phyloP scores from a whole-genome alignment of 257 asterid genomes.

The Fraxinus anomala region DNA sequence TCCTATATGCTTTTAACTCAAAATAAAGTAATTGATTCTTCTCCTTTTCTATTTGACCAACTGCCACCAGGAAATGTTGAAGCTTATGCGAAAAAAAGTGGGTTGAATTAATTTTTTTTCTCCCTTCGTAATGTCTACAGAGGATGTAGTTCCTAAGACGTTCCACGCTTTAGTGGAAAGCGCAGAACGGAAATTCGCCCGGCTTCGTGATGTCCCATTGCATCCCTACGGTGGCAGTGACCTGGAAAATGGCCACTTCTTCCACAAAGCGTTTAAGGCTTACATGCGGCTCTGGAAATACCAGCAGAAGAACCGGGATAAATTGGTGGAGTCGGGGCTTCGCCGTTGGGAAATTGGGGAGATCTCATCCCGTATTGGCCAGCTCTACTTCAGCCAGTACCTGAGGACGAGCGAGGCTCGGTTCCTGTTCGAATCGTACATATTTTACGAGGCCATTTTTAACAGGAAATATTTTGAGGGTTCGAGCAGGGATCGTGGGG shows the following conservation, averaged over 20 bases:
- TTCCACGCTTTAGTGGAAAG: constrained; percentile 69
- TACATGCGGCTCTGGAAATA: constrained; percentile 86
- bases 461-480: constrained; percentile 79
- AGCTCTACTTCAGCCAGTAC: constrained; percentile 85
- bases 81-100: constrained; percentile 24
- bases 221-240: constrained; percentile 69
- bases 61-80: constrained; percentile 28
- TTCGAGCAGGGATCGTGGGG: constrained; percentile 68
- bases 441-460: constrained; percentile 91
- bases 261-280: constrained; percentile 83
- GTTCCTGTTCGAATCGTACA: constrained; percentile 82
- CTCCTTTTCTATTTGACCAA: constrained; percentile 21
- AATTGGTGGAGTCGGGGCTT: constrained; percentile 69
- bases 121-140: constrained; percentile 47
- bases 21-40: constrained; percentile 22
- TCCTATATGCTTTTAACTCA: constrained; percentile 20
- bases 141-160: constrained; percentile 49
- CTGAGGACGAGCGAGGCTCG: constrained; percentile 91
- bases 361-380: constrained; percentile 98
- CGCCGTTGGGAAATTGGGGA: constrained; percentile 98
- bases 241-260: constrained; percentile 57
- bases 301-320: constrained; percentile 84
- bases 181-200: constrained; percentile 91
- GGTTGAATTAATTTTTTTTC: constrained; percentile 20
- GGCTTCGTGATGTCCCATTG: constrained; percentile 91